Base-by-base conservation (phyloP, 2,329 filamentous ascomycete species). In the Bimuria novae-zelandiae region DNA sequence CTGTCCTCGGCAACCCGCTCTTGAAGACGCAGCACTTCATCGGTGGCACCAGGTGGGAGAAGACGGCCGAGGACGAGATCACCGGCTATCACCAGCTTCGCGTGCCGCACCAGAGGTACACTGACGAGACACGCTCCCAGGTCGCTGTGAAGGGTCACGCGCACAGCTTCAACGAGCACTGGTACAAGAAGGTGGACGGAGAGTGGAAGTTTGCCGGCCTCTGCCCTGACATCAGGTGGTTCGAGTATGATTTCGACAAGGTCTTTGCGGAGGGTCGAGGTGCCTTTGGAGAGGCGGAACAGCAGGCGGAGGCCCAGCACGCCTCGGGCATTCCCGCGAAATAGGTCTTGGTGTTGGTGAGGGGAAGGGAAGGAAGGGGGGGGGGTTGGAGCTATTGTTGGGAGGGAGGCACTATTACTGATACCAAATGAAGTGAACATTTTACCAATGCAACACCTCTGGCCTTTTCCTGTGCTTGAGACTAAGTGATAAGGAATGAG, bases 1-100 rank as follows among this genome's bases (percentile, higher is more conserved):
- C 74, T 11, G 80, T 84, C 22, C 79, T 84, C n/a, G 81, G 81
- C 60, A 77, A 83, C 71, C 75, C 76, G 17, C 71, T 76, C 17
- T 74, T 84, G 60, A 82, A 77, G 71, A 84, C 81, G 17, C 81
- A 84, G 72, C 81, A 84, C 69, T 80, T 83, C 66, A 78, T 83
- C 60, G 81, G 81, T 57, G 79, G 76, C 54, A 78, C 77, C 29
- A 74, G 75, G 59, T 83, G 80, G 80, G 77, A 78, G 66, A 79
- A 81, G 69, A 74, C 76, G 11, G 68, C 65, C 23, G 77, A 80
- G 50, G 71, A 72, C 55, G 76, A 80, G 55, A 80, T 83, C 54
- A 77, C 72, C 23, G 79, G 81, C 51, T 79, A 77, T 67, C 82
- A 84, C 65, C 82, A 84, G 73, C 75, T 84, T 58, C 80, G 82